Percentiles rank a stretch among this genome's conserved stretches.
phyloP scores from a whole-genome alignment of 306 rosid species.

The Cucurbita moschata region DNA sequence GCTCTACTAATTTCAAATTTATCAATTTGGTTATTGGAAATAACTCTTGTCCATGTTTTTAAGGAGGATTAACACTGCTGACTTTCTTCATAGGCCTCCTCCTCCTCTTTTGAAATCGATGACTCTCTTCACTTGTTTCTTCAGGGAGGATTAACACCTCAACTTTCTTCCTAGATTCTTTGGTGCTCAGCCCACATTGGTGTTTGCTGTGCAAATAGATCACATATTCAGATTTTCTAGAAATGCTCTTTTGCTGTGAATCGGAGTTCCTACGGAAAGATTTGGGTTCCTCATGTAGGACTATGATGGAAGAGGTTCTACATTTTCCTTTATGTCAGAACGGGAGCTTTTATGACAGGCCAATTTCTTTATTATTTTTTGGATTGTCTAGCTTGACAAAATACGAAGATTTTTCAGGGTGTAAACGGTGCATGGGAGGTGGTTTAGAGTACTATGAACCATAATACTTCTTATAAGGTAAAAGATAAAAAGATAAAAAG shows the following conservation, averaged over 20 bases:
- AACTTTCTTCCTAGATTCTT: not conserved
- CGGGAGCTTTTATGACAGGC: not conserved
- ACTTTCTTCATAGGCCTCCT: not conserved
- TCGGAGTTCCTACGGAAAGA: not conserved
- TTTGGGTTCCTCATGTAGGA: not conserved
- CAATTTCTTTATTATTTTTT: not conserved
- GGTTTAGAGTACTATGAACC: not conserved
- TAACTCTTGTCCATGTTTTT: not conserved
- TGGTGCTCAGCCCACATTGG: not conserved
- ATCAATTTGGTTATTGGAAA: not conserved
- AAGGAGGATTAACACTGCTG: not conserved
- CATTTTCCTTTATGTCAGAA: not conserved
- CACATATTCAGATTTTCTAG: not conserved
- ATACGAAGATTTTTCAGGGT: not conserved
- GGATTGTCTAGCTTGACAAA: not conserved
- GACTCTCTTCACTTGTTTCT: not conserved
- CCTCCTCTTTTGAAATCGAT: not conserved
- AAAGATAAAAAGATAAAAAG: not conserved
- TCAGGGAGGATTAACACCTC: not conserved
- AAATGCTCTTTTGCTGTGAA: not conserved
- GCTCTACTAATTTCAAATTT: not conserved
- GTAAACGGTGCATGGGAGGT: not conserved
- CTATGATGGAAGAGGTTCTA: not conserved
- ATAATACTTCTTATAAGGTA: not conserved
- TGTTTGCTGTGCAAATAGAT: not conserved